A percentile compares a stretch with the other conserved stretches of the same genome.
Evolutionary conservation across 2,329 filamentous ascomycete species (phyloP).

Genomic region (Coccinonectria pachysandricola): DNA sequence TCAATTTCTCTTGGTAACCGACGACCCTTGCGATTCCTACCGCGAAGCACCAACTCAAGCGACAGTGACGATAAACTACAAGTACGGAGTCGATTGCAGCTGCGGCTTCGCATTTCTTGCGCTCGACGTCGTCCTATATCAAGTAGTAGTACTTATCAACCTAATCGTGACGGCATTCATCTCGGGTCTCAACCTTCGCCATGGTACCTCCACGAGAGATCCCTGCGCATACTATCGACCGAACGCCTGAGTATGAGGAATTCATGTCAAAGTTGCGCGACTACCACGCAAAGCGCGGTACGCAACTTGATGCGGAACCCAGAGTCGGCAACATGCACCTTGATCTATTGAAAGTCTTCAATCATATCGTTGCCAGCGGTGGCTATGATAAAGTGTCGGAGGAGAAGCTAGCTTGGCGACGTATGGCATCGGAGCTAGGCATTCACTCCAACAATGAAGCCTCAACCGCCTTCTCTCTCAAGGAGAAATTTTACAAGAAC

Average conservation of each 20-base stretch:
- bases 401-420: constrained; percentile 79
- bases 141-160: too few species aligned
- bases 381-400: constrained; percentile 79
- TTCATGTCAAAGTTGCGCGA: constrained; percentile 64
- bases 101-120: too few species aligned
- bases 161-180: too few species aligned
- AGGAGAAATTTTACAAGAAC: constrained; percentile 84
- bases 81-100: constrained; percentile 7
- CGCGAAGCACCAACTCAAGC: not conserved
- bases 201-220: constrained; percentile 28
- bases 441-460: constrained; percentile 65
- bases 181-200: too few species aligned
- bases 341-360: constrained; percentile 70
- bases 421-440: constrained; percentile 65
- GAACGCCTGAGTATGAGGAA: constrained; percentile 61
- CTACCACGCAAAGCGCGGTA: constrained; percentile 73
- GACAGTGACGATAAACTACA: constrained; percentile 7
- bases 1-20: too few species aligned
- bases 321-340: constrained; percentile 69
- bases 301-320: constrained; percentile 67
- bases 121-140: too few species aligned
- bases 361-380: constrained; percentile 63
- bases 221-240: constrained; percentile 39
- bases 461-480: constrained; percentile 77
- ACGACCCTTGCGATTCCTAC: not conserved